phyloP scores from a whole-genome alignment of 2,329 filamentous ascomycete species.

The Neophaeococcomyces mojaviensis region DNA sequence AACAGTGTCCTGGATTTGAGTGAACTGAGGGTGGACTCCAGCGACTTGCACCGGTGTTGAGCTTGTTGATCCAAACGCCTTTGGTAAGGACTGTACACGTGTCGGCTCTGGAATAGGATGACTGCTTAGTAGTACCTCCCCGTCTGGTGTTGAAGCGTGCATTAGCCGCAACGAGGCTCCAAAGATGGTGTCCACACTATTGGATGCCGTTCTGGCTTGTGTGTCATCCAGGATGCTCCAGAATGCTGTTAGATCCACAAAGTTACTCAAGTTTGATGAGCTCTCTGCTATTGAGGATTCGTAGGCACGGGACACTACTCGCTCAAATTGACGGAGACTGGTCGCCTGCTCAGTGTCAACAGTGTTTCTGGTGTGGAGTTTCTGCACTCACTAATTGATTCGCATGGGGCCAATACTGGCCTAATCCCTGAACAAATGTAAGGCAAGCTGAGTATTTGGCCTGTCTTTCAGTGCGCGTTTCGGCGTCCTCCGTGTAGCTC shows the following conservation, averaged over 20 bases:
- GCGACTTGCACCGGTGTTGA: not conserved
- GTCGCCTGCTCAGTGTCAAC: constrained; percentile 30
- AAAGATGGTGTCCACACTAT: constrained; percentile 34
- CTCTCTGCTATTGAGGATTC: constrained; percentile 30
- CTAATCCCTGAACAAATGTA: constrained; percentile 36
- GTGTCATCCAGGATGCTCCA: constrained; percentile 41
- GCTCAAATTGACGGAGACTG: constrained; percentile 36
- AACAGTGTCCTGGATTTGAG: not conserved
- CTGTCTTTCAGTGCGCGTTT: constrained; percentile 35
- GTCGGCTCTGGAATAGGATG: constrained; percentile 38
- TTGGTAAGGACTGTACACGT: constrained; percentile 25
- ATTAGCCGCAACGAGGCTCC: constrained; percentile 32
- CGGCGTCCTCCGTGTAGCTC: constrained; percentile 40
- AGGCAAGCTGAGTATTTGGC: constrained; percentile 40
- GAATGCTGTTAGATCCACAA: constrained; percentile 39
- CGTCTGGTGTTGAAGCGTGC: constrained; percentile 19
- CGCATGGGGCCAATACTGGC: constrained; percentile 40
- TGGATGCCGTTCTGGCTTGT: constrained; percentile 20
- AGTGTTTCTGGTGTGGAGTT: not conserved
- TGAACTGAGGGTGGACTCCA: not conserved
- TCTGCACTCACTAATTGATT: constrained; percentile 32
- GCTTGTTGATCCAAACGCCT: not conserved
- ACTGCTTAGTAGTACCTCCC: constrained; percentile 38
- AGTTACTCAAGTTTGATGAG: constrained; percentile 11
- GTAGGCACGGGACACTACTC: constrained; percentile 40